Base-by-base conservation (phyloP, 2,329 filamentous ascomycete genomes). In the Elsinoe australis region DNA sequence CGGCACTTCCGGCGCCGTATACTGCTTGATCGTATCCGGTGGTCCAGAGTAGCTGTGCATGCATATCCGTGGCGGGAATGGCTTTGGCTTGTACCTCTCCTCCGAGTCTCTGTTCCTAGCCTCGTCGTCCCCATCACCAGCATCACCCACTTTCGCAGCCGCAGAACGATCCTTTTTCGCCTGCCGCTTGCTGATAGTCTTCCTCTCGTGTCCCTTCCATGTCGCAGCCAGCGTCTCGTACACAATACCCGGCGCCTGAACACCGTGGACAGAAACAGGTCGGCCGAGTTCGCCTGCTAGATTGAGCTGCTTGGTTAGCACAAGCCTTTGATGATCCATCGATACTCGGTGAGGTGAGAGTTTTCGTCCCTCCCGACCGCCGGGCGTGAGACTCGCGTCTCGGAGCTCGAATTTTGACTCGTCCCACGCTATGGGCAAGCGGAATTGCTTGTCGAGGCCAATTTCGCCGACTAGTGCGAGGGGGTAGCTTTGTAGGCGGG, bases 31-130 rank as follows among this genome's bases (percentile, higher is more conserved):
- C 24, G 82, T 75, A 49, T 92, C 82, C 8, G 79, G 72, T 4
- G 83, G 76, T 0, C 87, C 90, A 39, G 85, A 94, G 65, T 88
- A 98, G 0, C 89, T 95, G 65, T 98, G 92, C 51, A 98, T 78
- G 61, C 92, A 98, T 61, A 96, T 83, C 6, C 89, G 73, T 1
- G 89, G 88, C 3, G 92, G 89, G 56, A 83, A 96, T 0, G 85
- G 82, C 51, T 75, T 80, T 1, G 71, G 56, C 4, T 32, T 49
- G 10, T 42, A 28, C 4, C 45, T 14, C 5, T 53, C 35, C 1
- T 42, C 36, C 7, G 2, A 14, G 10, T 4, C 38, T 29, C 5
- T 36, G 49, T 10, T 57, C 32, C 14, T 12, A 7, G 12, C 55
- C 9, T 52, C 52, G 19, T 52, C 49, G 10, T 42, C 38, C 22